Evolutionary conservation across 2,329 filamentous ascomycete species (phyloP), one percentile per base, ranked within the genome.

Genomic region (Aspergillus sclerotialis): DNA sequence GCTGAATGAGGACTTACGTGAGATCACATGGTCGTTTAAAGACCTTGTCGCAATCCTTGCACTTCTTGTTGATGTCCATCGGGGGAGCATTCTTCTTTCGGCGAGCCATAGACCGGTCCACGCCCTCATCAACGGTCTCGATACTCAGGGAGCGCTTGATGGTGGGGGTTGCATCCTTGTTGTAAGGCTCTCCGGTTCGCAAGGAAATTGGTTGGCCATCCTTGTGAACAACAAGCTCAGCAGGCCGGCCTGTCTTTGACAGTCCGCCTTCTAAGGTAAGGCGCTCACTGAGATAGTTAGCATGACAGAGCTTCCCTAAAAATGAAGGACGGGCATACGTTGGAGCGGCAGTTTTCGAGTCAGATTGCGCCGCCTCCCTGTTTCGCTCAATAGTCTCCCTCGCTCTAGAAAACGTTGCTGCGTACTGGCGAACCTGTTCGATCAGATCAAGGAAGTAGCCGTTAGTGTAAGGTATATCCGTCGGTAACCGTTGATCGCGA

Each of bases 11-110:
- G 19, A 54, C 60, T 48, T 44, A 65, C 57, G 88, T 95, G 39
- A 96, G 70, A 60, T 98, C 92, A 63, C 92, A 96, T n/a, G 87
- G 87, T 42, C 92, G 82, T 65, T 92, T 93, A 70, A 96, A 96
- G 62, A 90, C 79, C 67, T 94, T 95, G 61, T 78, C 80, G 67
- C 90, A 96, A 56, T 88, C 77, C 43, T 75, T 74, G 70, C 87
- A 94, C 50, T 78, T 78, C 65, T 90, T 83, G 30, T 85, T 80
- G 32, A 90, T 78, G 61, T 93, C 83, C 63, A 90, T 85, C 5
- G 84, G 82, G 33, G 80, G 82, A 23, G 87, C 86, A 40, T 90
- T 90, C 77, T 94, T 94, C 76, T 93, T 93, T 47, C 88, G 82
- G 38, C 89, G 83, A 38, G 89, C 90, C 90, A 95, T 96, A 26